phyloP scores from a whole-genome alignment of 805 yeast genomes.

The Vanderwaltozyma polyspora region DNA sequence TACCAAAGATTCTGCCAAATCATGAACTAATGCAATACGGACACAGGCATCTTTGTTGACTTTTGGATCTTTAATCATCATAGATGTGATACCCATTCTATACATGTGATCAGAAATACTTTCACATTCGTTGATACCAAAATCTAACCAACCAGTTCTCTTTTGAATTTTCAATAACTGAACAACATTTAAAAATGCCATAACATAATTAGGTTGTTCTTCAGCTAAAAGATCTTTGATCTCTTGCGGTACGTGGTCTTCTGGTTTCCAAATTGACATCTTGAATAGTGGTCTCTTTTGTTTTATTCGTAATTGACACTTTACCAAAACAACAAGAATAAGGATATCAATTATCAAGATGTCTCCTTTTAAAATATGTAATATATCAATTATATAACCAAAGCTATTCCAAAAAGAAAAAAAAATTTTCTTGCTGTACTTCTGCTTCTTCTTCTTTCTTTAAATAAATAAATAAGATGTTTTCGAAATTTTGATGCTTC shows the following conservation, averaged over 20 bases:
- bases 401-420: no score
- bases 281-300: no score
- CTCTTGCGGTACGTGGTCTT: slow-evolving; percentile 31
- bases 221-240: slow-evolving; percentile 21
- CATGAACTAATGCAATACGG: slow-evolving; percentile 82
- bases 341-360: no score
- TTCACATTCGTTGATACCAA: slow-evolving; percentile 35
- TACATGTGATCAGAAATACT: slow-evolving; percentile 93
- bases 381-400: no score
- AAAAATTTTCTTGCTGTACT: no score
- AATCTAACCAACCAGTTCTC: slow-evolving; percentile 92
- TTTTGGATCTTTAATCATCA: slow-evolving; percentile 45
- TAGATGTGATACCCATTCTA: slow-evolving; percentile 74
- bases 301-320: no score
- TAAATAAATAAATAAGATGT: no score
- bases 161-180: slow-evolving; percentile 63
- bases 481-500: no score
- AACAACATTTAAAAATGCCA: slow-evolving; percentile 54
- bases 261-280: slow-evolving; percentile 33
- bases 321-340: no score
- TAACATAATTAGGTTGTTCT: slow-evolving; percentile 30
- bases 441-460: no score
- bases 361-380: no score
- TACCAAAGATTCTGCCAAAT: slow-evolving; percentile 85
- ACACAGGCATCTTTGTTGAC: slow-evolving; percentile 61